Evolutionary conservation across 352 stramenopile genomes (phyloP).

Genomic region (Phytophthora pluvialis): DNA sequence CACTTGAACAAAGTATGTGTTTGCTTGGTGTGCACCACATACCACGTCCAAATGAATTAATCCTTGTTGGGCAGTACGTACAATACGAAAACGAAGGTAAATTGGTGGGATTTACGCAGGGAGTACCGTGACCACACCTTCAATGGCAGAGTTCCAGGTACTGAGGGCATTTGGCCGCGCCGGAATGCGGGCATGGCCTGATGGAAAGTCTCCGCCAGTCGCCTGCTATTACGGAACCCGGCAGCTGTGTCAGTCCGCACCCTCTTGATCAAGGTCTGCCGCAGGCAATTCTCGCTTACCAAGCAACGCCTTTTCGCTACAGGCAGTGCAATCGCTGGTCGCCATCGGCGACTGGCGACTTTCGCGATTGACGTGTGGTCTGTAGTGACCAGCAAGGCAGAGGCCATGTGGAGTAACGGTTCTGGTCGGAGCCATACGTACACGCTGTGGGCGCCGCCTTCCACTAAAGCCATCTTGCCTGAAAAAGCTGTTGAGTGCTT

Average conservation of each 20-base stretch:
- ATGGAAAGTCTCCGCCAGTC: not conserved
- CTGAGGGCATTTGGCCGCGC: too few species aligned
- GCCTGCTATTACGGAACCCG: conserved; percentile 25
- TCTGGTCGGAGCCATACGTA: conserved; percentile 11
- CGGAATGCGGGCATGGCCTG: not conserved
- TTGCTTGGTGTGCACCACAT: too few species aligned
- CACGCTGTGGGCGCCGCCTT: conserved; percentile 3
- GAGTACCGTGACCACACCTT: too few species aligned
- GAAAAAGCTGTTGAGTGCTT: conserved; percentile 29
- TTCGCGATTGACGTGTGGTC: conserved; percentile 4
- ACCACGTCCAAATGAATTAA: too few species aligned
- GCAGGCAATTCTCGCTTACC: not conserved
- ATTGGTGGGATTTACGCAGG: too few species aligned
- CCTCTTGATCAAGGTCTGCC: conserved; percentile 3
- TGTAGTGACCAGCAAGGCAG: conserved; percentile 2
- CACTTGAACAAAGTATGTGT: too few species aligned
- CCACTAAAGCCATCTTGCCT: conserved; percentile 6
- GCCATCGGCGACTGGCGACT: conserved; percentile 26
- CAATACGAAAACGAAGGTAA: too few species aligned
- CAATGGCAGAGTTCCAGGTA: too few species aligned
- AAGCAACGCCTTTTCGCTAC: conserved; percentile 19
- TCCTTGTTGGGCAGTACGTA: too few species aligned
- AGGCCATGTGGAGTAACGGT: conserved; percentile 20
- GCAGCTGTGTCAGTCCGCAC: conserved; percentile 13
- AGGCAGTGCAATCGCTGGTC: conserved; percentile 3